Percentiles rank a stretch among this genome's conserved stretches.
Evolutionary conservation across 805 yeast species (phyloP).

Genomic region (Millerozyma acaciae): DNA sequence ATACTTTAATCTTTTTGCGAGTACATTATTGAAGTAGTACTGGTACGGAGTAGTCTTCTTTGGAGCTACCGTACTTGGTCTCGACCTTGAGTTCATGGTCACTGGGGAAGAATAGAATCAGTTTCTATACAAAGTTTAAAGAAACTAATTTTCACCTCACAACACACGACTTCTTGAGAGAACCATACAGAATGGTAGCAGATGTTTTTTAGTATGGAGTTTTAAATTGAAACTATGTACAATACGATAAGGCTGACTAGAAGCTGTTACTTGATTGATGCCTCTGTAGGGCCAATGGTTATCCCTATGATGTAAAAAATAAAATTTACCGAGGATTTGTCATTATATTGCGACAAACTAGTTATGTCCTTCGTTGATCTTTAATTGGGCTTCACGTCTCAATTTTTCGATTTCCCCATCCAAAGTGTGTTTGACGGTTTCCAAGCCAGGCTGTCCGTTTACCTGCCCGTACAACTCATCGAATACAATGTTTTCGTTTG

Average conservation of each 20-base stretch:
- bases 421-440: conserved; percentile 33
- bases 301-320: too few relatives aligned
- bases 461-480: conserved; percentile 39
- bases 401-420: conserved; percentile 35
- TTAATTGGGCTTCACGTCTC: conserved; percentile 34
- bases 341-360: not conserved
- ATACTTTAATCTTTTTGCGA: conserved; percentile 31
- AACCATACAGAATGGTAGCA: not conserved
- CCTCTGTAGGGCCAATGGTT: too few relatives aligned
- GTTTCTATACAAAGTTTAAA: too few relatives aligned
- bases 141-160: too few relatives aligned
- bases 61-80: conserved; percentile 2
- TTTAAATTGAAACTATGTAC: too few relatives aligned
- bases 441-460: conserved; percentile 40
- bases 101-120: not conserved
- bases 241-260: too few relatives aligned
- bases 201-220: conserved; percentile 1
- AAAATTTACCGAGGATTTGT: too few relatives aligned
- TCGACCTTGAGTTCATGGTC: not conserved
- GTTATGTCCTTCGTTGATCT: conserved; percentile 19
- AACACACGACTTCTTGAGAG: conserved; percentile 1
- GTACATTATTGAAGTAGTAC: conserved; percentile 23
- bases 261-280: too few relatives aligned
- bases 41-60: conserved; percentile 8
- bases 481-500: conserved; percentile 30